phyloP scores from a whole-genome alignment of 495 filamentous ascomycete species.

The Tuber microsphaerosporum region DNA sequence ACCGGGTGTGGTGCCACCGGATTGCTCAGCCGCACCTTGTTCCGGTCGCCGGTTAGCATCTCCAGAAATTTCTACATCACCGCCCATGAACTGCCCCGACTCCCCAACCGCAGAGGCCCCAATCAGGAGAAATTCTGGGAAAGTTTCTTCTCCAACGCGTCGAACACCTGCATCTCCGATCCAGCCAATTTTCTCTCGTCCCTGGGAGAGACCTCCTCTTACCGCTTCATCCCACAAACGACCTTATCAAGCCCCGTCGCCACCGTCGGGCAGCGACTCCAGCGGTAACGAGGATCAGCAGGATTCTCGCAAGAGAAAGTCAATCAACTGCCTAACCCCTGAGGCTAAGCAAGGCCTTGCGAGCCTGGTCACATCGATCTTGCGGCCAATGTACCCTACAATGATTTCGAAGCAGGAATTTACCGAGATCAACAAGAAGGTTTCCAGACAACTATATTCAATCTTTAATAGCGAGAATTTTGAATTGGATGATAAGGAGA shows the following conservation, averaged over 20 bases:
- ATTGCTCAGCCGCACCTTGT: not conserved
- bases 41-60: not conserved
- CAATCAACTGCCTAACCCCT: slow-evolving; percentile 20
- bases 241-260: slow-evolving; percentile 11
- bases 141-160: not conserved
- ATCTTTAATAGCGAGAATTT: slow-evolving; percentile 24
- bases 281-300: slow-evolving; percentile 15
- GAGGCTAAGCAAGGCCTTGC: slow-evolving; percentile 32
- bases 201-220: not conserved
- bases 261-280: slow-evolving; percentile 36
- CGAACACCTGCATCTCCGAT: not conserved
- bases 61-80: not conserved
- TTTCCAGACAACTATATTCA: slow-evolving; percentile 38
- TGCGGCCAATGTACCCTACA: slow-evolving; percentile 33
- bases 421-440: slow-evolving; percentile 39
- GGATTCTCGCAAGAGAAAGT: slow-evolving; percentile 6
- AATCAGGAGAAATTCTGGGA: not conserved
- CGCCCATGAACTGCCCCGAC: slow-evolving; percentile 22
- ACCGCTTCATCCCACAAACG: slow-evolving; percentile 7
- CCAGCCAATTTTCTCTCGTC: slow-evolving; percentile 11
- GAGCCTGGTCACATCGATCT: slow-evolving; percentile 31
- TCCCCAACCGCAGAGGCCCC: slow-evolving; percentile 11
- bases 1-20: not conserved
- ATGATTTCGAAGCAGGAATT: slow-evolving; percentile 37
- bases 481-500: slow-evolving; percentile 25